Percentiles rank a stretch among this genome's conserved stretches.
Evolutionary conservation across 768 basidiomycete species (phyloP).

Genomic region (Pisolithus marmoratus): DNA sequence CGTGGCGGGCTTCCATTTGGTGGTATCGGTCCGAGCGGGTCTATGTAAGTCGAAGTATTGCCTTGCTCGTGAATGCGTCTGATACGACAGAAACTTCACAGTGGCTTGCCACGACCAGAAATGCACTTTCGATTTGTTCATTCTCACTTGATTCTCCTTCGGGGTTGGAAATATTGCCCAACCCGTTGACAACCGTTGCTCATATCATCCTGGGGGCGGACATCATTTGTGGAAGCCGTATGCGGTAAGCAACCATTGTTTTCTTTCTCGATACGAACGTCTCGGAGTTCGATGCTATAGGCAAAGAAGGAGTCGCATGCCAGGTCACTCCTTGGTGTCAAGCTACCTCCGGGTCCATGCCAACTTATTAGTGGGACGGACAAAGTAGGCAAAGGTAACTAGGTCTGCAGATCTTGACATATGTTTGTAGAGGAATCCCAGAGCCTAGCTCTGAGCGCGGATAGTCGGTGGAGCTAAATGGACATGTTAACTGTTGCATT

Average conservation of each 20-base stretch:
- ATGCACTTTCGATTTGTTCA: conserved; percentile 71
- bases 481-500: conserved; percentile 4
- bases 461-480: not conserved
- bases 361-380: conserved; percentile 8
- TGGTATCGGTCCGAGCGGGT: conserved; percentile 68
- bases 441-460: not conserved
- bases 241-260: conserved; percentile 8
- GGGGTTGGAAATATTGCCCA: conserved; percentile 18
- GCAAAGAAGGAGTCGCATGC: conserved; percentile 21
- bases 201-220: conserved; percentile 17
- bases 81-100: conserved; percentile 14
- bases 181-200: not conserved
- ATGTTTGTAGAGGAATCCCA: conserved; percentile 10
- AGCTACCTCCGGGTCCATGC: conserved; percentile 18
- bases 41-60: conserved; percentile 40
- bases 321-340: conserved; percentile 6
- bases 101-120: conserved; percentile 71
- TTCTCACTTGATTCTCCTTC: conserved; percentile 47
- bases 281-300: conserved; percentile 4
- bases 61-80: not conserved
- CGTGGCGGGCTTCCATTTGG: conserved; percentile 67
- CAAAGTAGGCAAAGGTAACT: conserved; percentile 5
- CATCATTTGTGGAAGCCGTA: conserved; percentile 21
- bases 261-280: not conserved
- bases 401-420: not conserved